phyloP scores from a whole-genome alignment of 2,329 filamentous ascomycete species.

The Ceratocystis ficicola region DNA sequence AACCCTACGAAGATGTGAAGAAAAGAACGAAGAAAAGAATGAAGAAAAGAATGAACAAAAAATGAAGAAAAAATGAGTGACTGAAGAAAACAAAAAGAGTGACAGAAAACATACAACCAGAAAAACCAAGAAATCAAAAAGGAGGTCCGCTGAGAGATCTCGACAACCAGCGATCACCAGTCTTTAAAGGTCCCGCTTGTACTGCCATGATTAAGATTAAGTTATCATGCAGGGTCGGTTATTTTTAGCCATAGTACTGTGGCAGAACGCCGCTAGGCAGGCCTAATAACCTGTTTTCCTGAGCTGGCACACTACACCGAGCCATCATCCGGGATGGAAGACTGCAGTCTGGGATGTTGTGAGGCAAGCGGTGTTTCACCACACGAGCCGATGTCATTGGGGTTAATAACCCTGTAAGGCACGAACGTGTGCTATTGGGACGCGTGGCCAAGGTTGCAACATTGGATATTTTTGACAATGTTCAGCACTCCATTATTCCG shows the following conservation, averaged over 20 bases:
- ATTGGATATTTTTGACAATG: too few species aligned
- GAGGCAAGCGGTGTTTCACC: not conserved
- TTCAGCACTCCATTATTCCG: too few species aligned
- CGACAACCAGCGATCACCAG: not conserved
- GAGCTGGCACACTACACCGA: not conserved
- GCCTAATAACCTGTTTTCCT: not conserved
- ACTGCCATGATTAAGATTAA: slow-evolving; percentile 10
- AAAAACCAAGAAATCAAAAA: not conserved
- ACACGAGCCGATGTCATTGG: not conserved
- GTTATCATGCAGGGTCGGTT: not conserved
- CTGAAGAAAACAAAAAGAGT: not conserved
- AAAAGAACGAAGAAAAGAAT: not conserved
- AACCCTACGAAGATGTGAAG: not conserved
- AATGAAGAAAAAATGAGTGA: not conserved
- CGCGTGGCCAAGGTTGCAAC: too few species aligned
- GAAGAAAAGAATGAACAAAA: not conserved
- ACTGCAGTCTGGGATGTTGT: not conserved
- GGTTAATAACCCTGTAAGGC: not conserved
- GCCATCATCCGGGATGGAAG: not conserved
- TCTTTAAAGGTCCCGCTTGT: slow-evolving; percentile 3
- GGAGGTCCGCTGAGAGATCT: not conserved
- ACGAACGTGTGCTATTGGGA: too few species aligned
- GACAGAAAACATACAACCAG: not conserved
- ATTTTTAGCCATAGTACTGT: not conserved
- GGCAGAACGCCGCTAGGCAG: not conserved